Conservation (phyloP, 2,329 filamentous ascomycete species). For the Ophiostoma ulmi region DNA sequence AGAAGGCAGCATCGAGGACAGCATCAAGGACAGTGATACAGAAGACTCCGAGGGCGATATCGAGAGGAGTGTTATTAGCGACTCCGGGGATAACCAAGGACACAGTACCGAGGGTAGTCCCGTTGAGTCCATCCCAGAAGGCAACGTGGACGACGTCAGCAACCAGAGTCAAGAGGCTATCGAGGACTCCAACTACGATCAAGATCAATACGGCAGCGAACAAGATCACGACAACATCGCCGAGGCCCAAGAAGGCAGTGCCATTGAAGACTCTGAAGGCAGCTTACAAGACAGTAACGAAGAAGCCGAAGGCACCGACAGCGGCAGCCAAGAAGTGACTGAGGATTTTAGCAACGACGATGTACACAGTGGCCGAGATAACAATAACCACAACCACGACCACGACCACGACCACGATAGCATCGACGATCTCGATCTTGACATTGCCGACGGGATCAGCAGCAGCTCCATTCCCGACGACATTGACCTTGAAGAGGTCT, state of each 20-base stretch:
- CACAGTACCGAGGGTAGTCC: background rate
- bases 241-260: background rate
- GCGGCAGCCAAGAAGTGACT: background rate
- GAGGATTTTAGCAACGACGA: background rate
- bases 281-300: background rate
- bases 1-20: background rate
- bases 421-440: background rate
- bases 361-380: background rate
- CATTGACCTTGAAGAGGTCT: background rate
- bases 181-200: background rate
- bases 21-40: background rate
- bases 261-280: background rate
- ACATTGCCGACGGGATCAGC: constrained; percentile 1
- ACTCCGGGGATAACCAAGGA: background rate
- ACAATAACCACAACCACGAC: background rate
- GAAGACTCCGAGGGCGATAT: background rate
- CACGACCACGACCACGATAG: background rate
- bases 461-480: background rate
- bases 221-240: background rate
- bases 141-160: too few relatives aligned
- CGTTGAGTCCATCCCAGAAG: too few relatives aligned
- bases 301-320: background rate
- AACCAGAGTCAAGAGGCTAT: background rate
- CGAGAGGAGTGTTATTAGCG: background rate
- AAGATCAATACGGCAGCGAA: background rate